Evolutionary conservation across 2,329 filamentous ascomycete species (phyloP).

Genomic region (Epichloe hybrida): DNA sequence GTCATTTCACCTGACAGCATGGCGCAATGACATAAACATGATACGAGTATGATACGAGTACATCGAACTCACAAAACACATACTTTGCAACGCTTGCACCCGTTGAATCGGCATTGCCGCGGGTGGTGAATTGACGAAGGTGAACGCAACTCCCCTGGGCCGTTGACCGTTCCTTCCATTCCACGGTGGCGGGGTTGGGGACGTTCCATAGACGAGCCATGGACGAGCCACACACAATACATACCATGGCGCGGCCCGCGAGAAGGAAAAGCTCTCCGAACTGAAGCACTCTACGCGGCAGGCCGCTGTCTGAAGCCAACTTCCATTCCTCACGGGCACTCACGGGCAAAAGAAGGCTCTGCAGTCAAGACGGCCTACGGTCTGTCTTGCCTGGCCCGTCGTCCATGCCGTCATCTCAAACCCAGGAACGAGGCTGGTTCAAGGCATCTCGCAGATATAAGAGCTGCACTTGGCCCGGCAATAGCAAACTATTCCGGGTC

Average conservation of each 20-base stretch:
- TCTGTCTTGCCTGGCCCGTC: not conserved
- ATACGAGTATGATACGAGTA: not conserved
- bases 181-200: not conserved
- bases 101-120: not conserved
- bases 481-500: not conserved
- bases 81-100: not conserved
- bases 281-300: not conserved
- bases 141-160: not conserved
- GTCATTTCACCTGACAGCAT: not conserved
- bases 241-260: slow-evolving; percentile 4
- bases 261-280: not conserved
- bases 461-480: not conserved
- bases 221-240: not conserved
- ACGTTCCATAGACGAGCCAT: not conserved
- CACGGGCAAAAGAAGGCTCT: not conserved
- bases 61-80: too few relatives aligned
- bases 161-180: slow-evolving; percentile 1
- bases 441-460: not conserved
- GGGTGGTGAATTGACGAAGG: not conserved
- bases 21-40: not conserved
- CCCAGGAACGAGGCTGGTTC: not conserved
- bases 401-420: not conserved
- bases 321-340: not conserved
- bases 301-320: not conserved
- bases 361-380: not conserved